Evolutionary conservation across 2,329 filamentous ascomycete genomes (phyloP), one percentile per base, ranked within the genome.

Genomic region (Kalaharituber pfeilii): DNA sequence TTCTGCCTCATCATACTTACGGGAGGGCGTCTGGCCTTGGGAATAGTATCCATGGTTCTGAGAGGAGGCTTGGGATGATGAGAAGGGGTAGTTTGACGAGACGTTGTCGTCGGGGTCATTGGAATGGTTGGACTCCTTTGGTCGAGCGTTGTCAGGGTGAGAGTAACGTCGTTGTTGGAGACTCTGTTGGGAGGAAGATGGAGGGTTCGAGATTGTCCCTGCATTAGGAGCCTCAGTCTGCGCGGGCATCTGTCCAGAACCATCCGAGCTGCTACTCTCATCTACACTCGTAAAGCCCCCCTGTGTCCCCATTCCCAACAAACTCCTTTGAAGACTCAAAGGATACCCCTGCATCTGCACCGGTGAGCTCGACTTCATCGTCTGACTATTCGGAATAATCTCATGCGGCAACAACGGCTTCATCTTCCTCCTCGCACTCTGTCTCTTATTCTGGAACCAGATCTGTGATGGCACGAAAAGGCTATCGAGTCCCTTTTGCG

Each of bases 361-460:
- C 33, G 33, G 20, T 18, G 33, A 39, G 7, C 33, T 39, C 5
- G 33, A 39, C 20, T 39, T 39, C 33, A 39, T 39, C 33, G 42
- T 22, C 9, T n/a, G 9, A 49, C 58, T 61, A 39, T 60, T 56
- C 20, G 62, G 62, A 30, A 64, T 58, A 45, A 63, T 55, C 45
- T 64, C 62, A 52, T 64, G 62, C 15, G 62, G 59, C 39, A 62
- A 58, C n/a, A 64, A 54, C 30, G 62, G 62, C 52, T 62, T 64
- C 49, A 59, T 54, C 51, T 63, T 63, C 33, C 62, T 59, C 55
- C 62, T 54, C 29, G 57, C 57, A 33, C 62, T 61, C 30, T 64
- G 62, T 45, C 62, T 60, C 53, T 63, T 63, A 51, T 64, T 64
- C 56, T 63, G 62, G 53, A 64, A 64, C 62, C 62, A 64, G 51